A percentile compares a stretch with the other conserved stretches of the same genome.
phyloP scores from a whole-genome alignment of 2,329 filamentous ascomycete genomes.

The Tolypocladium ovalisporum region DNA sequence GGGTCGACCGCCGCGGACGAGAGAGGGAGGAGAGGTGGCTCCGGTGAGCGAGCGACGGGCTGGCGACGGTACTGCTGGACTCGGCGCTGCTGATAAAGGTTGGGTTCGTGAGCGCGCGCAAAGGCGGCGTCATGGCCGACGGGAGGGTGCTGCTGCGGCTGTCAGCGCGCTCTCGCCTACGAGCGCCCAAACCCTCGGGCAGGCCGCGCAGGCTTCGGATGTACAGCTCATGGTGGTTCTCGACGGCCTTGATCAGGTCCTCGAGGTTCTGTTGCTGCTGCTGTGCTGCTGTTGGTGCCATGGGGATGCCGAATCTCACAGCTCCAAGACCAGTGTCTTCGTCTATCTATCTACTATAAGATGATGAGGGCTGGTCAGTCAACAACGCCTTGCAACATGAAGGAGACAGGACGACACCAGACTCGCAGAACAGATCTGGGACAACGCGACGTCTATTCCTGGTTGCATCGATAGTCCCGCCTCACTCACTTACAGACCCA shows the following conservation, averaged over 20 bases:
- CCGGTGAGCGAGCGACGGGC: neutral
- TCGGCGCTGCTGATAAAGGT: slow-evolving; percentile 8
- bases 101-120: slow-evolving; percentile 12
- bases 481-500: neutral
- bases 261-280: slow-evolving; percentile 15
- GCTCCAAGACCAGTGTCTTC: neutral
- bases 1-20: slow-evolving; percentile 16
- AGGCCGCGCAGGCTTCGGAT: slow-evolving; percentile 17
- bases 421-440: no score
- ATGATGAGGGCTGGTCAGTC: neutral
- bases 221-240: slow-evolving; percentile 23
- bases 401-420: no score
- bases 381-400: no score
- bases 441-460: neutral
- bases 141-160: slow-evolving; percentile 8
- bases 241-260: slow-evolving; percentile 20
- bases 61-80: neutral
- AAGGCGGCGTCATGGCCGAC: slow-evolving; percentile 16
- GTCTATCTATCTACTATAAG: neutral
- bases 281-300: slow-evolving; percentile 2
- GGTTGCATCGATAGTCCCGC: neutral
- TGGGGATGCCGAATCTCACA: neutral
- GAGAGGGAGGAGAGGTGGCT: slow-evolving; percentile 4
- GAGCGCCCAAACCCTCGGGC: slow-evolving; percentile 14
- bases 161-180: slow-evolving; percentile 11